Base-by-base conservation (phyloP, 352 stramenopile genomes). In the Globisporangium parvum region DNA sequence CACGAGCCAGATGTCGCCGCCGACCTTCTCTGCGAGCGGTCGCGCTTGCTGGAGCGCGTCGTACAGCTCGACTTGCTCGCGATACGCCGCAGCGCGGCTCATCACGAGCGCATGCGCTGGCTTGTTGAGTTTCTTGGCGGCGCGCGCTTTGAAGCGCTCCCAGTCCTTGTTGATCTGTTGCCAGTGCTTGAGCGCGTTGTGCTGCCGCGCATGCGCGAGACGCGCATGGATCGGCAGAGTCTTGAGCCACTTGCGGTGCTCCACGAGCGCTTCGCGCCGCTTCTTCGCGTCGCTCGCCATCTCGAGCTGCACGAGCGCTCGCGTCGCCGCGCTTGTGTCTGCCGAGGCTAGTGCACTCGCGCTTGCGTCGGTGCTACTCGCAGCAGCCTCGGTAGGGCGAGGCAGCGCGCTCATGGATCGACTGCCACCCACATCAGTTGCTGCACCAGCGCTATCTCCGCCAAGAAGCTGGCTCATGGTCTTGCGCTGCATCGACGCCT, bases 31-130 rank as follows among this genome's bases (percentile, higher is more conserved):
- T 31, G 85, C 70, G 11, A 94, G 53, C 5, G 91, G 91, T 15
- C 73, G 77, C n/a, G 89, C 88, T 42, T 85, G 86, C 55, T 97
- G 77, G 33, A 98, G 71, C 3, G 91, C 70, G 48, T 97, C 81
- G 53, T 93, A 93, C 75, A 94, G 80, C 62, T 97, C 91, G 15
- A 91, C 81, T 55, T 93, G 80, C 55, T 96, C 88, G 2, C 91
- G 77, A 65, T 93, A 97, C 18, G 83, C 70, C 21, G 89, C 70
- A 17, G 84, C 75, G 21, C 82, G 83, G 40, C 66, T 87, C 76
- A 98, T 96, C 17, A 97, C 84, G 12, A 97, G 70, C 23, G 94
- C 71, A 21, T 73, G 69, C n/a, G 82, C 71, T 1, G 63, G 50
- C 51, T 95, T 91, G 9, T 77, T 75, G 1, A 91, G 59, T 20